Evolutionary conservation across 2,329 filamentous ascomycete genomes (phyloP), one percentile per base, ranked within the genome.

Genomic region (Purpureocillium takamizusanense): DNA sequence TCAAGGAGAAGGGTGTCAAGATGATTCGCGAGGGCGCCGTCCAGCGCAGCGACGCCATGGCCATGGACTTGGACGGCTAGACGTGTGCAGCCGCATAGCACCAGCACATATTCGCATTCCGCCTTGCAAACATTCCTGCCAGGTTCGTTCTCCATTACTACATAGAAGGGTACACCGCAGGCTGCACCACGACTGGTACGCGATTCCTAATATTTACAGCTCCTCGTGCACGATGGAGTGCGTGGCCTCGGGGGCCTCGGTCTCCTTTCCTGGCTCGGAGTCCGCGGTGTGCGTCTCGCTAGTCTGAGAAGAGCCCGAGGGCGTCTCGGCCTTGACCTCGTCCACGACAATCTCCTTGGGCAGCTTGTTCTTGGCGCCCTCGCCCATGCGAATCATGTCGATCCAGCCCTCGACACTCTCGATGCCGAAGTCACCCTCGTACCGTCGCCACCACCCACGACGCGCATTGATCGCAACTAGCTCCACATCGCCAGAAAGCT

Each of bases 361-460:
- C 31, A 92, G 59, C 64, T 81, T 85, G 51, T 79, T 72, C 70
- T 90, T 95, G 42, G 74, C 65, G 3, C 86, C 84, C 55, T 97
- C 90, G 37, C 89, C 86, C 70, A 98, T 74, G 29, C 87, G 81
- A 45, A 97, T 87, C n/a, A 77, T 73, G 53, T 98, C 92, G 42
- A 98, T 77, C 87, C 90, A 98, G 44, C 68, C 66, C 64, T 95
- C 86, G 23, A 98, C 66, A 18, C 72, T 74, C 38, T 74, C 67
- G 17, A 70, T 55, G 39, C 74, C 76, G 33, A 78, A 79, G 32
- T 74, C 65, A 3, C 73, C 77, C 35, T 76, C 65, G 57, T 86
- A 92, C 41, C 74, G 76, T 51, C 83, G 82, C 76, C 81, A 94
- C 92, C 92, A 98, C 31, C 76, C 74, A 38, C 88, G 79, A 52